Percentiles rank a stretch among this genome's conserved stretches.
phyloP scores from a whole-genome alignment of 345 rosid species.

The Eucalyptus erythrocorys region DNA sequence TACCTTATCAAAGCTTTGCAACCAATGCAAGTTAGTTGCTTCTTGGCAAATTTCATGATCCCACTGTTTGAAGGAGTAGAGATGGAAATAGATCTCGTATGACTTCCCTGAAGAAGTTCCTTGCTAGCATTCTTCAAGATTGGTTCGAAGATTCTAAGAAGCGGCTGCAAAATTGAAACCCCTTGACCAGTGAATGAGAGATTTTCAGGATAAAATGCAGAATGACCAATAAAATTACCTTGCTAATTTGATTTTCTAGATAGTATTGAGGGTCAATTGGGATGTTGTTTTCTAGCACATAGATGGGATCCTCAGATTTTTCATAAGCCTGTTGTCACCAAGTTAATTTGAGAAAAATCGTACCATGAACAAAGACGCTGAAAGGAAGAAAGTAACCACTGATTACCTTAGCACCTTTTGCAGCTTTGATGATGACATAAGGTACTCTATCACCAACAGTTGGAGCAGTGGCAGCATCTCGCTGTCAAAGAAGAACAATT shows the following conservation, averaged over 20 bases:
- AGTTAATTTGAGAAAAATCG: neutral
- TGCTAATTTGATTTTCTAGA: constrained; percentile 91
- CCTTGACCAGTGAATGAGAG: neutral
- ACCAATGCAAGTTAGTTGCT: constrained; percentile 75
- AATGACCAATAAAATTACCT: constrained; percentile 32
- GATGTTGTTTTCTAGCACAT: constrained; percentile 81
- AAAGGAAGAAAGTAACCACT: neutral
- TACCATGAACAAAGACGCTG: neutral
- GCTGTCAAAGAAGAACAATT: constrained; percentile 34
- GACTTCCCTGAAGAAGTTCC: constrained; percentile 90
- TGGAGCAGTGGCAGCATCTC: constrained; percentile 99
- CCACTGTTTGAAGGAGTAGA: constrained; percentile 88
- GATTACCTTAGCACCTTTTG: constrained; percentile 94
- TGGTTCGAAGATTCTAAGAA: constrained; percentile 93
- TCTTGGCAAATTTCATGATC: constrained; percentile 92
- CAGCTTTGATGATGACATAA: constrained; percentile 82
- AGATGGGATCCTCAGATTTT: constrained; percentile 92
- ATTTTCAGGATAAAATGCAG: neutral
- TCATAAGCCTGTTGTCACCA: constrained; percentile 64
- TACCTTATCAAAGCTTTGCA: constrained; percentile 82
- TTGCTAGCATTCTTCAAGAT: constrained; percentile 88
- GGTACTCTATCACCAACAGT: constrained; percentile 98
- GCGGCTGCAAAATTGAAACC: constrained; percentile 44
- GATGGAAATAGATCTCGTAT: constrained; percentile 87
- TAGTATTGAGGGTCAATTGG: constrained; percentile 93